These are phyloP conservation scores for Magnusiomyces tetraspermus DNA, from an alignment of 1,139 yeast species.

Conservation along the genomic window DNA sequence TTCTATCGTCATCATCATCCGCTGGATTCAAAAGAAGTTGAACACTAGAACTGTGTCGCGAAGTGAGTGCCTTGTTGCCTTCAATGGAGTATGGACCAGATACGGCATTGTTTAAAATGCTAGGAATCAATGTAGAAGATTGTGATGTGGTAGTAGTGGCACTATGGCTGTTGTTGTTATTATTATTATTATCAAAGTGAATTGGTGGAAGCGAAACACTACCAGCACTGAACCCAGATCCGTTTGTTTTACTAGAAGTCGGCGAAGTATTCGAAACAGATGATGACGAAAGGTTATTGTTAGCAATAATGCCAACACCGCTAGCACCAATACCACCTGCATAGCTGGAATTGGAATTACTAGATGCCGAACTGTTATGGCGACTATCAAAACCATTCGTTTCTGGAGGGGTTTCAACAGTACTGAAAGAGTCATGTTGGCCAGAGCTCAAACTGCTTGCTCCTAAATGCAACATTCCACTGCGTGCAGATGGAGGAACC, in stretches of 20 bases:
- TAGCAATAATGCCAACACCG: not conserved
- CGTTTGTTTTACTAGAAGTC: not conserved
- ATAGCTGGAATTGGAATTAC: conserved; percentile 8
- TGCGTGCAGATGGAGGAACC: conserved; percentile 1
- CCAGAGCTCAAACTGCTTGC: no score
- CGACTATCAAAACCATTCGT: conserved; percentile 9
- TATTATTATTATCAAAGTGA: not conserved
- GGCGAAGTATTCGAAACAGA: not conserved
- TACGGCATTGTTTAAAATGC: not conserved
- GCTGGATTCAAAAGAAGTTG: conserved; percentile 22
- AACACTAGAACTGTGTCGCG: conserved; percentile 15
- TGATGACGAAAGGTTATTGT: not conserved
- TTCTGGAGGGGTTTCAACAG: conserved; percentile 13
- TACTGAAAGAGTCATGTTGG: conserved; percentile 6
- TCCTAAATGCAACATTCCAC: no score
- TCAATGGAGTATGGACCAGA: not conserved
- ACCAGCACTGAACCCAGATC: not conserved
- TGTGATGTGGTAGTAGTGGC: not conserved
- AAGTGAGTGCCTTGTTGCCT: not conserved
- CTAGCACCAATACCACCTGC: not conserved
- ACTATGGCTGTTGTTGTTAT: not conserved
- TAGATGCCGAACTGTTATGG: conserved; percentile 14
- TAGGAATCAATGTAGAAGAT: no score
- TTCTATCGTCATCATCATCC: conserved; percentile 10
- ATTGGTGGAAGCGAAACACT: not conserved